A percentile compares a stretch with the other conserved stretches of the same genome.
Evolutionary conservation across 441 rosid species (phyloP).

Genomic region (Cnidoscolus chayamansa): DNA sequence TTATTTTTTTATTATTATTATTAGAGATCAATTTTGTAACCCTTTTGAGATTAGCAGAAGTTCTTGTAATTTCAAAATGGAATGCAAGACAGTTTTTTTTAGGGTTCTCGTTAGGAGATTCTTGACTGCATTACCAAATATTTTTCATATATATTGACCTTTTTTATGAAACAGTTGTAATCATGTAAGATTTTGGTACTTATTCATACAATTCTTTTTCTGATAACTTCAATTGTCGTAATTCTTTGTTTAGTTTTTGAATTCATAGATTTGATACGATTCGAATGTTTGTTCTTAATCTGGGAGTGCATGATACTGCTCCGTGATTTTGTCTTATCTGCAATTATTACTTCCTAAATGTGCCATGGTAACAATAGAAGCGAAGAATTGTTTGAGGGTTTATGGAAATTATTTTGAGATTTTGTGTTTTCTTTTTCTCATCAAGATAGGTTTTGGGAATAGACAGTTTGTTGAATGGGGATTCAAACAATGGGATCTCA

Average conservation of each 20-base stretch:
- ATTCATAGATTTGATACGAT: not conserved
- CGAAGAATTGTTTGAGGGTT: not conserved
- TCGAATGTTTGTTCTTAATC: not conserved
- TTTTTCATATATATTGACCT: not conserved
- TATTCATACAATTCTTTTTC: too few species aligned
- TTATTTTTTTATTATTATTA: too few species aligned
- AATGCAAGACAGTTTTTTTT: too few species aligned
- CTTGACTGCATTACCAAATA: not conserved
- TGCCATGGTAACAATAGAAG: not conserved
- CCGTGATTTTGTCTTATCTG: not conserved
- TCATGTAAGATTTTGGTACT: not conserved
- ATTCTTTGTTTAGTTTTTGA: not conserved
- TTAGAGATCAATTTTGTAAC: too few species aligned
- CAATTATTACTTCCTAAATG: not conserved
- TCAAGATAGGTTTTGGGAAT: constrained; percentile 21
- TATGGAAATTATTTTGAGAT: constrained; percentile 7
- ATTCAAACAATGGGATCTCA: constrained; percentile 51
- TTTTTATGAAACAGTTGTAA: not conserved
- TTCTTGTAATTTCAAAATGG: too few species aligned
- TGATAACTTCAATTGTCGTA: too few species aligned
- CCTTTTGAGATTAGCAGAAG: too few species aligned
- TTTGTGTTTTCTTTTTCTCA: not conserved
- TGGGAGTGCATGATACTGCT: not conserved
- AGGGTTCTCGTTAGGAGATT: too few species aligned
- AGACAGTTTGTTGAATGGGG: constrained; percentile 35